phyloP scores from a whole-genome alignment of 495 filamentous ascomycete genomes.

The Rusavskia elegans region DNA sequence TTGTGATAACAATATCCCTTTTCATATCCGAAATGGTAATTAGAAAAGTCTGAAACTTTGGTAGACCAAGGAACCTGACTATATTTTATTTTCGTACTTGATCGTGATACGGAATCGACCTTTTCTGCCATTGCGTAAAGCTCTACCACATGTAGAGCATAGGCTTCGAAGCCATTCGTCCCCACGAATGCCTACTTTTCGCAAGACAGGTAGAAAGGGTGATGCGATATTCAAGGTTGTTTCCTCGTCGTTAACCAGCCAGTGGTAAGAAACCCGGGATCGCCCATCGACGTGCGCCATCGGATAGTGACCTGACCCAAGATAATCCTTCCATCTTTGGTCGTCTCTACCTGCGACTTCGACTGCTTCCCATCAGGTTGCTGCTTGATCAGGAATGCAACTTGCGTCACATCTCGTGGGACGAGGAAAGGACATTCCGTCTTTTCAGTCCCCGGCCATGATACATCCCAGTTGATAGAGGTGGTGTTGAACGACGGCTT shows the following conservation, averaged over 20 bases:
- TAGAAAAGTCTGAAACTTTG: too few relatives aligned
- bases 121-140: too few relatives aligned
- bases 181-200: too few relatives aligned
- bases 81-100: too few relatives aligned
- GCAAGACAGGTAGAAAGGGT: too few relatives aligned
- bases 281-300: constrained; percentile 84
- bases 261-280: constrained; percentile 72
- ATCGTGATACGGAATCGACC: too few relatives aligned
- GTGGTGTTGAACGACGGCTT: constrained; percentile 39
- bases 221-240: constrained; percentile 13
- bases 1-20: too few relatives aligned
- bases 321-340: constrained; percentile 43
- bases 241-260: constrained; percentile 58
- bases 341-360: constrained; percentile 31
- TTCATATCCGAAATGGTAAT: too few relatives aligned
- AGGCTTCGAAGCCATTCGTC: too few relatives aligned
- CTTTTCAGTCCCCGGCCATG: constrained; percentile 14
- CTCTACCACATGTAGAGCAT: too few relatives aligned
- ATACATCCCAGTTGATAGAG: constrained; percentile 42
- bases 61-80: too few relatives aligned
- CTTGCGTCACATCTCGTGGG: constrained; percentile 77
- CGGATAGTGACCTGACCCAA: constrained; percentile 74
- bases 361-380: constrained; percentile 15
- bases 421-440: constrained; percentile 47
- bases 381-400: constrained; percentile 75